Base-by-base conservation (phyloP, 768 basidiomycete species). In the Phylloporus sp. region DNA sequence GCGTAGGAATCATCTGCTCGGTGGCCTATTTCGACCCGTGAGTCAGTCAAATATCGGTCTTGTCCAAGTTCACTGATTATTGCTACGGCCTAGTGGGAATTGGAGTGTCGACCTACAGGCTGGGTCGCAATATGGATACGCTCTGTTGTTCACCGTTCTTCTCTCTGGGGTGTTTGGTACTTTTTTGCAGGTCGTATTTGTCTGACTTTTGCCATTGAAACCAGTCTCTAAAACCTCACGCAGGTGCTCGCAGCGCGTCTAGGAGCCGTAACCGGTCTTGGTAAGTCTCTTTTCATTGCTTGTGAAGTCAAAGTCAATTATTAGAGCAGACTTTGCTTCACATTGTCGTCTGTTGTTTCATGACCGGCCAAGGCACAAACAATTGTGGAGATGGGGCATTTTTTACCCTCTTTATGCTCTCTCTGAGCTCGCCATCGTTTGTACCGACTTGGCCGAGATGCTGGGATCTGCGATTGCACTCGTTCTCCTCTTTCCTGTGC, bases 21-120 rank as follows among this genome's bases (percentile, higher is more conserved):
- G 90, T 94, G 9, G 92, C 91, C 1, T 95, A 94, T 68, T 89
- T 91, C 62, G 89, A 91, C 62, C 90, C 89, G 84, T 90, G 59
- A 64, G 86, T 75, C 40, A 16, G 8, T 50, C 12, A 15, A 23
- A 15, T 24, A n/a, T 29, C 47, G n/a, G 47, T 16, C 40, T 27
- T 41, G 5, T 18, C 32, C 40, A 18, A 20, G 15, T 45, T 15
- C 11, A 11, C 39, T 56, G 34, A 52, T 41, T 32, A 36, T 38
- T 24, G 41, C 28, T 31, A 28, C 34, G 26, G 23, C 5, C 15
- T 48, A 86, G 85, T 18, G 89, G 91, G 26, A 95, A 94, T 62
- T 93, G 91, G 92, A 82, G 86, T 16, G 91, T 93, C 15, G 92
- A 94, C 71, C 73, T 95, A 8, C 86, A 90, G 68, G 92, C 92